Percentiles rank a stretch among this genome's conserved stretches.
Conservation (phyloP, 176 grass and related monocot species). For the Ensete glaucum region DNA sequence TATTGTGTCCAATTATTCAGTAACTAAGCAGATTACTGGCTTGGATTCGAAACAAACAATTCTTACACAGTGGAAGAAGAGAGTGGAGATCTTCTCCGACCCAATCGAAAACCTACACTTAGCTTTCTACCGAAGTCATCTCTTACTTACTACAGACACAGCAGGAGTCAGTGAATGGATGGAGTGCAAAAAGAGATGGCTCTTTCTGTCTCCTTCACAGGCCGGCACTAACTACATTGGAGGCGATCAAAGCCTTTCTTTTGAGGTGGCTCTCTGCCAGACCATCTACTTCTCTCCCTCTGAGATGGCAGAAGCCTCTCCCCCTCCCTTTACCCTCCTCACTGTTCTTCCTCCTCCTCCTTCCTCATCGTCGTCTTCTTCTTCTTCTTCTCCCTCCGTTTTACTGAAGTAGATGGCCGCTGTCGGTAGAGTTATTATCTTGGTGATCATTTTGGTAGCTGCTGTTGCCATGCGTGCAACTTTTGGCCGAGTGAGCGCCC, state of each 20-base stretch:
- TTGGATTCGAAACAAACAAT: too few relatives aligned
- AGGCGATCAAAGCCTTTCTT: not conserved
- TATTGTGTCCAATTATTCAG: too few relatives aligned
- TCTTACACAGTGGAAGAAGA: too few relatives aligned
- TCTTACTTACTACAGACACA: not conserved
- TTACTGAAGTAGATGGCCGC: not conserved
- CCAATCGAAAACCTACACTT: not conserved
- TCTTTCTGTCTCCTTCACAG: not conserved
- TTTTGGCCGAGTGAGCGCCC: not conserved
- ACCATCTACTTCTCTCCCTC: not conserved
- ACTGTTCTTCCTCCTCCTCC: not conserved
- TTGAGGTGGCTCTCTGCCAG: not conserved
- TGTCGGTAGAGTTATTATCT: not conserved
- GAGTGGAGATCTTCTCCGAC: too few relatives aligned
- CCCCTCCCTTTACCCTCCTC: not conserved
- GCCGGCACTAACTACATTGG: not conserved
- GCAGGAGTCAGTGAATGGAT: not conserved
- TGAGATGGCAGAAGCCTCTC: not conserved
- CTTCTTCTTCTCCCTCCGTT: not conserved
- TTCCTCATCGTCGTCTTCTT: not conserved
- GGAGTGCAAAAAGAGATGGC: constrained; percentile 1
- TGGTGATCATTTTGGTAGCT: not conserved
- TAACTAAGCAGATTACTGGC: too few relatives aligned
- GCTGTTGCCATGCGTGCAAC: not conserved
- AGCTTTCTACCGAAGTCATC: constrained; percentile 4